Evolutionary conservation across 306 rosid genomes (phyloP), one percentile per base, ranked within the genome.

Genomic region (Gynostemma pentaphyllum): DNA sequence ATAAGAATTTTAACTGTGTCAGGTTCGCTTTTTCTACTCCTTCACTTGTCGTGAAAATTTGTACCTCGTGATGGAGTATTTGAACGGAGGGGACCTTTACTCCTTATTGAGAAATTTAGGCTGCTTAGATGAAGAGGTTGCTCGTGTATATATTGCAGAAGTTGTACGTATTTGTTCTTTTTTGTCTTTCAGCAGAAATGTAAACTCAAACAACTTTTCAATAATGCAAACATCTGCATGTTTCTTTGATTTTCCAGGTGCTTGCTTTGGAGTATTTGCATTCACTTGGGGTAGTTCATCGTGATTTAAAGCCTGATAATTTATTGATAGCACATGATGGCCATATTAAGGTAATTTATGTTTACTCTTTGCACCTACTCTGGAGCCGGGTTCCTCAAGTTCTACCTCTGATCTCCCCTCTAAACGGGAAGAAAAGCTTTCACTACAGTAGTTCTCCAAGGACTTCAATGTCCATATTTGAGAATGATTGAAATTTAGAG

Each of bases 1-100:
- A 34, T 36, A 29, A 29, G 16, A 19, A 47, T 45, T 18, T 76
- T 45, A 51, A 57, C 40, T 50, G 64, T 70, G 29, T 71, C 89
- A 94, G 99, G 99, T 94, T 73, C 99, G 99, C 19, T 94, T 94
- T 81, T 94, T 94, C 84, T 94, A 94, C 83, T 94, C 99, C 37
- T 94, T 94, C 76, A 94, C 99, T 57, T 88, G 97, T 57, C 84
- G 97, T 45, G 97, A 88, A 46, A 94, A 94, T 79, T 75, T 94
- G 75, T 94, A 94, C 69, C 99, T 94, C 64, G 99, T 94, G 66
- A 94, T 94, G 99, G 99, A 94, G 83, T 94, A 94, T 83, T 81
- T 88, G 45, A 94, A 88, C 68, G 99, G 99, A 74, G 99, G 99
- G 23, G 99, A 94, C 78, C 80, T 94, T 45, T 94, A 94, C 78